Evolutionary conservation across 768 basidiomycete genomes (phyloP), one percentile per base, ranked within the genome.

Genomic region (Lentinula aciculospora): DNA sequence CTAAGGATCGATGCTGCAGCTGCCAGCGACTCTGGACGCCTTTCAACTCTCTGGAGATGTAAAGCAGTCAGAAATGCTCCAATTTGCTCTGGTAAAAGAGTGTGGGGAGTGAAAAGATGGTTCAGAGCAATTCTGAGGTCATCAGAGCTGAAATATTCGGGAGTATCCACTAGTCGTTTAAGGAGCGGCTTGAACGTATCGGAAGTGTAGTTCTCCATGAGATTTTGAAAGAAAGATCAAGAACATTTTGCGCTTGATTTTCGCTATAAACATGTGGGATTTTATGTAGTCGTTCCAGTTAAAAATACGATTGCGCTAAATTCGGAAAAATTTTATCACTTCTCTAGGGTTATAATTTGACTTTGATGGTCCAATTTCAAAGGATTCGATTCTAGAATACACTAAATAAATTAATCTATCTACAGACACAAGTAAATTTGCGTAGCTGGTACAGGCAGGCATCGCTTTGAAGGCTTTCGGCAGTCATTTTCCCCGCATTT

Each of bases 51-150:
- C 48, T 89, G 83, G 53, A 94, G 75, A 57, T 94, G 91, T 37
- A 94, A 73, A 3, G 93, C 92, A 0, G 92, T 86, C 47, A 99
- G 76, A 71, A 98, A 96, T 1, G 95, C 86, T 23, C 94, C 95
- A 56, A 94, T 84, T 67, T 98, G 93, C 0, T 82, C 76, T 0
- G 88, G 84, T 7, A 78, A 79, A 1, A 86, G 76, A 48, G 78
- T 75, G 56, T 84, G 76, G 1, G 87, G 86, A 0, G 81, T 83
- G 67, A 91, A 81, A 48, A 93, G 72, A 71, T 91, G 89, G 58
- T 88, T 76, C 56, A 98, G 83, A 5, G 93, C 84, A 21, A 73
- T 64, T 58, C 78, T 81, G 56, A 94, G 81, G 69, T 98, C 94
- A 17, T 81, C 77, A 0, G 88, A 74, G 46, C 81, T 83, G 79